Base-by-base conservation (phyloP, 768 basidiomycete genomes). In the Tulasnella sp. region DNA sequence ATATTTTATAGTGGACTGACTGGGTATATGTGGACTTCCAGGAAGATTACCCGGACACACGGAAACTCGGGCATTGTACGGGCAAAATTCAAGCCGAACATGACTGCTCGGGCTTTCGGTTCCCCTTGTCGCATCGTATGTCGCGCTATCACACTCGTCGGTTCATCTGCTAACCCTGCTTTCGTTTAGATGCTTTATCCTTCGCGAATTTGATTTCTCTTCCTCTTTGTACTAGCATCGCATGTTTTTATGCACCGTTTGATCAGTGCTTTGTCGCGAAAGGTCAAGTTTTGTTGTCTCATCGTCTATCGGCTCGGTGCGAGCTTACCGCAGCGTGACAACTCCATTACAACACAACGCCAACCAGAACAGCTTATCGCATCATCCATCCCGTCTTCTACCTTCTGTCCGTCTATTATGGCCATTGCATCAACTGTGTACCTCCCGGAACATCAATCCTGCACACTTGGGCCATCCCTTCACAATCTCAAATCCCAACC, bases 11-110 rank as follows among this genome's bases (percentile, higher is more conserved):
- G 52, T 71, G 44, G 19, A 26, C 52, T 59, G 52, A 59, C 52
- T 14, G 9, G n/a, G 32, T 32, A 59, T 8, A 2, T 12, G 32
- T 59, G 37, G 37, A 74, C 67, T 70, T 29, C 22, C 68, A 93
- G 94, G 79, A 93, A 94, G 77, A 88, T 96, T 75, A 94, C 94
- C 74, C 90, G 95, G 79, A 87, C 94, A 76, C 95, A 98, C 82
- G 95, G 97, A 76, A 90, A 88, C 82, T 91, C 89, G 76, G 96
- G 96, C 79, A 93, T 95, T 77, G 95, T 98, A 77, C 95, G 95
- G 83, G 89, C 92, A 83, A 97, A 97, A 86, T 98, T 98, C 88
- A 85, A 86, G 75, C 87, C 88, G 78, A 98, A 98, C 87, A 89
- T 98, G 76, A 95, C 96, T 76, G 93, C 96, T 75, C 90, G 90